phyloP scores from a whole-genome alignment of 2,329 filamentous ascomycete species.

The Fusarium xyrophilum region DNA sequence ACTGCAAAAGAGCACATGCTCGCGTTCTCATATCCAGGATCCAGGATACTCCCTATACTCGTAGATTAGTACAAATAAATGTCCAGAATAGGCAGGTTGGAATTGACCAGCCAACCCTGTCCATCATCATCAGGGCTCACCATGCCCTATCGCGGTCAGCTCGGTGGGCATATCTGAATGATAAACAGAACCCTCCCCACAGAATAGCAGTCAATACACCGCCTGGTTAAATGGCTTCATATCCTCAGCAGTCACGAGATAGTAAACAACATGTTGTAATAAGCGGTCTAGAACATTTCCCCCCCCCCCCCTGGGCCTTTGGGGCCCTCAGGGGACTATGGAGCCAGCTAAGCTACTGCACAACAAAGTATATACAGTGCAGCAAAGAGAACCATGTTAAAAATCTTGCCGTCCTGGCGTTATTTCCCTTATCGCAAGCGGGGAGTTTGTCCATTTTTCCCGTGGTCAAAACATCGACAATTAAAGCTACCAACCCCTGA shows the following conservation, averaged over 20 bases:
- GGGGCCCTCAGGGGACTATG: background rate
- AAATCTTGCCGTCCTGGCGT: slow-evolving; percentile 19
- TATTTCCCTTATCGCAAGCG: slow-evolving; percentile 30
- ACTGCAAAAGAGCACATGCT: background rate
- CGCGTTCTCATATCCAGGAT: background rate
- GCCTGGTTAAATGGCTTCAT: slow-evolving; percentile 18
- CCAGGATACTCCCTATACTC: background rate
- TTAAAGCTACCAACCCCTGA: slow-evolving; percentile 12
- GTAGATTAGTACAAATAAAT: slow-evolving; percentile 3
- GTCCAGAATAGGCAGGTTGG: background rate
- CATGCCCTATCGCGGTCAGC: slow-evolving; percentile 14
- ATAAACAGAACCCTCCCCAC: background rate
- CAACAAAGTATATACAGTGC: slow-evolving; percentile 10
- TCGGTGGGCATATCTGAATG: background rate
- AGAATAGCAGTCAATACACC: slow-evolving; percentile 17
- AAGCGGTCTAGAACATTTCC: slow-evolving; percentile 24
- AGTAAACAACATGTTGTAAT: background rate
- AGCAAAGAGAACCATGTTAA: slow-evolving; percentile 14
- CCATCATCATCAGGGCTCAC: slow-evolving; percentile 9
- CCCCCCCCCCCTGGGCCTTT: background rate
- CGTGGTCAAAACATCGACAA: slow-evolving; percentile 19
- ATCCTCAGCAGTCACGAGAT: background rate
- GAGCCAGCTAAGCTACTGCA: slow-evolving; percentile 24
- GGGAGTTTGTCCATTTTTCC: slow-evolving; percentile 19
- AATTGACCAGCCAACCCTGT: background rate